phyloP scores from a whole-genome alignment of 371 early-diverging fungal species.

The Syncephalis fuscata region DNA sequence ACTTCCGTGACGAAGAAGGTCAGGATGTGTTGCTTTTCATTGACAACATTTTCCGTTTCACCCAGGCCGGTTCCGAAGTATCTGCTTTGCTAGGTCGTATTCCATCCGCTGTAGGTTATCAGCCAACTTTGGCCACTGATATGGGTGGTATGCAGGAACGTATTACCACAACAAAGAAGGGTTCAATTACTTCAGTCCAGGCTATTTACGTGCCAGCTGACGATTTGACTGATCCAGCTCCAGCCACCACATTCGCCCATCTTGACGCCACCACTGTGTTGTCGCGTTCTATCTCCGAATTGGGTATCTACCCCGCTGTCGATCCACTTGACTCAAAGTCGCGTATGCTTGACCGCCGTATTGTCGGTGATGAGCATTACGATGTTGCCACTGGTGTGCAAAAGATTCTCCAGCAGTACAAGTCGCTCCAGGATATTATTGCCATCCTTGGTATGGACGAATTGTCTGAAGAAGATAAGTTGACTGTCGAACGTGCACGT shows the following conservation, averaged over 20 bases:
- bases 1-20: slow-evolving; percentile 98
- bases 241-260: slow-evolving; percentile 97
- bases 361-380: slow-evolving; percentile 94
- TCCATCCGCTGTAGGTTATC: slow-evolving; percentile 98
- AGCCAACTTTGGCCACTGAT: slow-evolving; percentile 60
- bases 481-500: slow-evolving; percentile 91
- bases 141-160: slow-evolving; percentile 96
- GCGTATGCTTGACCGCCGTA: slow-evolving; percentile 92
- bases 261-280: slow-evolving; percentile 98
- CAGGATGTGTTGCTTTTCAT: slow-evolving; percentile 98
- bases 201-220: slow-evolving; percentile 98
- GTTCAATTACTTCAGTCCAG: slow-evolving; percentile 96
- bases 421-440: slow-evolving; percentile 96
- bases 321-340: slow-evolving; percentile 98
- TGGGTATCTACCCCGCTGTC: slow-evolving; percentile 98
- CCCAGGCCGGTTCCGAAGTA: slow-evolving; percentile 87
- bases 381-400: slow-evolving; percentile 86
- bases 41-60: slow-evolving; percentile 98
- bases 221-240: slow-evolving; percentile 98
- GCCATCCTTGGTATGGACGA: slow-evolving; percentile 97
- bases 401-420: slow-evolving; percentile 92
- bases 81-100: slow-evolving; percentile 98
- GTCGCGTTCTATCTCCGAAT: slow-evolving; percentile 94
- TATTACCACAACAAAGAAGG: slow-evolving; percentile 99
- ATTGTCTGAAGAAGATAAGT: slow-evolving; percentile 95